Base-by-base conservation (phyloP, 73 alveolate species). In the Blepharisma japonicum region DNA sequence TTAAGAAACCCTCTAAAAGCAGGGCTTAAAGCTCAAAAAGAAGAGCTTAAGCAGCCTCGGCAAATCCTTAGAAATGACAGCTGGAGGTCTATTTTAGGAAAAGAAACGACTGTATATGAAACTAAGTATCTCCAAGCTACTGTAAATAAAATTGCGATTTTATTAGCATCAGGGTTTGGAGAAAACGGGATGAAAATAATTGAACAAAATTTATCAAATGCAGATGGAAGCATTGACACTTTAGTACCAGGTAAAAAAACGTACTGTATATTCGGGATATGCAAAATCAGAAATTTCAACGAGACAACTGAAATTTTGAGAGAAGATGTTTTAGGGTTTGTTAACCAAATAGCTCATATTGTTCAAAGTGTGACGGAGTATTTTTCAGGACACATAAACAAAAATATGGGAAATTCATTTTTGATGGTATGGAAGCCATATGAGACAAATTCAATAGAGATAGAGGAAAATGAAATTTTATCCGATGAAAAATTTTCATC, bases 371-470 rank as follows among this genome's bases (percentile, higher is more conserved):
- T 86, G 49, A 97, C 93, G 20, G 96, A 91, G 70, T 83, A 88
- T 38, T 93, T 83, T 82, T 87, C 95, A n/a, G 99, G 99, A 51
- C 90, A 98, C 8, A 98, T 99, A 4, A 97, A 97, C 88, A 97
- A 97, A 85, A 96, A 96, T 77, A 96, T 96, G 23, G 99, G 99
- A 55, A 99, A 97, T 87, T 98, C 99, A 27, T 97, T 97, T 87
- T 85, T 97, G 67, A 81, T 96, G 55, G 99, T 96, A 51, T 97
- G 99, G 99, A 94, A 96, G 79, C 42, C 42, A 32, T 93, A 88
- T 68, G 94, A 87, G 27, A 94, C 90, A 20, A 74, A 82, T 25
- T 14, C 53, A 9, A n/a, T 61, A 25, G 55, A 56, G 14, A 56
- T 21, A 56, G n/a, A 27, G 2, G 50, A 61, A 27, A 61, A 61